phyloP scores from a whole-genome alignment of 345 rosid species.

The Erysimum cheiranthoides region DNA sequence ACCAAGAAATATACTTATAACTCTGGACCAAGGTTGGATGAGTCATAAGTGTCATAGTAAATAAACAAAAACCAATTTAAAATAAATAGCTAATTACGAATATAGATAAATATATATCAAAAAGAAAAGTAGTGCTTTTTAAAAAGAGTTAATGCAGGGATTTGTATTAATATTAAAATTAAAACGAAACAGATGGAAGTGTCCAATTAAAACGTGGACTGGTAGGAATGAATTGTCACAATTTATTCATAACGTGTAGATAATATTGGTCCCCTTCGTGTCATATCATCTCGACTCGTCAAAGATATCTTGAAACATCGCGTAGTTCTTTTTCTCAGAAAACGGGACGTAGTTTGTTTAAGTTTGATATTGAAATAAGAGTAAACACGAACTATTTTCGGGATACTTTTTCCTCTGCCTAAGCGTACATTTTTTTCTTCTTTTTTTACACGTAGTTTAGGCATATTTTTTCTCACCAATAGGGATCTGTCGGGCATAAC shows the following conservation, averaged over 20 bases:
- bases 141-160: constrained; percentile 1
- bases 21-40: constrained; percentile 18
- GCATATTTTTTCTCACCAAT: neutral
- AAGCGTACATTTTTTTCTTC: neutral
- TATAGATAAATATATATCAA: neutral
- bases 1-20: neutral
- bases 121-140: neutral
- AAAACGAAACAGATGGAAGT: constrained; percentile 7
- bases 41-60: constrained; percentile 19
- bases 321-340: constrained; percentile 17
- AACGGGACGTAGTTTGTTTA: constrained; percentile 27
- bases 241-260: constrained; percentile 16
- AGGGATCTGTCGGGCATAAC: neutral
- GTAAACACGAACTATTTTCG: neutral
- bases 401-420: neutral
- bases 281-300: neutral
- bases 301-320: constrained; percentile 11
- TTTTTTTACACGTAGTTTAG: neutral
- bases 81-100: neutral
- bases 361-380: neutral
- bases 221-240: constrained; percentile 27
- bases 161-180: neutral
- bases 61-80: neutral
- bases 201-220: constrained; percentile 25
- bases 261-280: constrained; percentile 8